A percentile compares a stretch with the other conserved stretches of the same genome.
phyloP scores from a whole-genome alignment of 2,329 filamentous ascomycete species.

The Cladosporium cucumerinum region DNA sequence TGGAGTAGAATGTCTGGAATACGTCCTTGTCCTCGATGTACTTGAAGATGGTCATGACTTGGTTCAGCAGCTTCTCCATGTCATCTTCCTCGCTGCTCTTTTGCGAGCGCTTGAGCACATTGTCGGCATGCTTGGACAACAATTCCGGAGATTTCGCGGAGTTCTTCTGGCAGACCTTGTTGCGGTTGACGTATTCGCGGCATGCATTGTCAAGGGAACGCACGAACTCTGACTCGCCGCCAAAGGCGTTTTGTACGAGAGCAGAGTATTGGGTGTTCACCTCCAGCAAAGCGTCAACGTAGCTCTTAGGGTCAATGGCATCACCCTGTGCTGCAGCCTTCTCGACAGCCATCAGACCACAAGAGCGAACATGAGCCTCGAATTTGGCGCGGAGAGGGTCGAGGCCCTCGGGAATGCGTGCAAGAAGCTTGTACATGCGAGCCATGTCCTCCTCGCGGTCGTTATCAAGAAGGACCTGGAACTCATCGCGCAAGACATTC shows the following conservation, averaged over 20 bases:
- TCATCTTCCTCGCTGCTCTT: constrained; percentile 93
- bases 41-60: constrained; percentile 99
- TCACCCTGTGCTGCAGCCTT: constrained; percentile 88
- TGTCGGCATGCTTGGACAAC: constrained; percentile 91
- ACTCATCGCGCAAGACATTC: constrained; percentile 83
- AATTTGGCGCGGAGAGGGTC: constrained; percentile 85
- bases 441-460: constrained; percentile 94
- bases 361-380: constrained; percentile 87
- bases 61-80: constrained; percentile 78
- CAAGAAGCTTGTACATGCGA: constrained; percentile 90
- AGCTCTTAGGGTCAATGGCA: constrained; percentile 90
- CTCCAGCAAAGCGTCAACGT: constrained; percentile 90
- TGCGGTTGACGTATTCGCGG: constrained; percentile 96
- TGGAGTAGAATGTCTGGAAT: constrained; percentile 98
- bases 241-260: constrained; percentile 88
- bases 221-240: constrained; percentile 94
- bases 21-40: constrained; percentile 99
- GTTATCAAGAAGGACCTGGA: constrained; percentile 88
- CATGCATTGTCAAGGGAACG: constrained; percentile 95
- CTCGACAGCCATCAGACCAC: constrained; percentile 80
- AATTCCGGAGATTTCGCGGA: constrained; percentile 94
- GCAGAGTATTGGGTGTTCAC: constrained; percentile 91
- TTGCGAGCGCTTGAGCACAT: constrained; percentile 85
- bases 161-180: constrained; percentile 89
- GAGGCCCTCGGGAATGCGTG: constrained; percentile 83